Evolutionary conservation across 768 basidiomycete genomes (phyloP), one percentile per base, ranked within the genome.

Genomic region (Epithele typhae): DNA sequence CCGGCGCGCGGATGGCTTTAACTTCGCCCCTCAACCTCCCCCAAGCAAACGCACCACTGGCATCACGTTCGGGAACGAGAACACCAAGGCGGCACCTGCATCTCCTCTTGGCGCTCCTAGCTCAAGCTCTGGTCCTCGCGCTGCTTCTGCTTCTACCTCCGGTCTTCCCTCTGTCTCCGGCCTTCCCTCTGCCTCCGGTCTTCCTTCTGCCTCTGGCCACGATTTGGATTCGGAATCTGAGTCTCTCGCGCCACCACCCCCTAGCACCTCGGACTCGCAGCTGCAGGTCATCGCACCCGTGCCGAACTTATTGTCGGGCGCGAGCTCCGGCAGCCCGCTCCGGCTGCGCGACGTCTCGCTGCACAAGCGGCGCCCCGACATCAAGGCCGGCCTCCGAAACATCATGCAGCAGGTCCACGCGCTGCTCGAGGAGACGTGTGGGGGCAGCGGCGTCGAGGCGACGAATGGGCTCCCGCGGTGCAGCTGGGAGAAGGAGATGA

Each of bases 401-500:
- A 68, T 77, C 22, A 48, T 80, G 62, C 52, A 53, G 14, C 32
- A 56, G 18, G 33, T 73, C 18, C 50, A 60, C 18, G n/a, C 38
- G 14, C 46, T 56, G 38, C 53, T 81, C 40, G 58, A 62, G 53
- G 33, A 62, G 3, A 58, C 54, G 5, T 86, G 84, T 52, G 81
- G 79, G 25, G 66, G 58, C 7, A 27, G 44, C 25, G 48, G 37
- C 5, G 35, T 51, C n/a, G 58, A 55, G 38, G 12, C 76, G 68
- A 53, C 47, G 36, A 55, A 63, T 12, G 68, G 66, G 5, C 61
- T 79, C 35, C 63, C 70, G 34, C 44, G 65, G 1, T 88, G 86
- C 58, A 76, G 70, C 51, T 87, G 84, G 84, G 78, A 82, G 57
- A 37, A 46, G 18, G 49, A 52, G 37, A 83, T 87, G 78, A 83